phyloP scores from a whole-genome alignment of 2,329 filamentous ascomycete species.

The Ceratocystis eucalypticola region DNA sequence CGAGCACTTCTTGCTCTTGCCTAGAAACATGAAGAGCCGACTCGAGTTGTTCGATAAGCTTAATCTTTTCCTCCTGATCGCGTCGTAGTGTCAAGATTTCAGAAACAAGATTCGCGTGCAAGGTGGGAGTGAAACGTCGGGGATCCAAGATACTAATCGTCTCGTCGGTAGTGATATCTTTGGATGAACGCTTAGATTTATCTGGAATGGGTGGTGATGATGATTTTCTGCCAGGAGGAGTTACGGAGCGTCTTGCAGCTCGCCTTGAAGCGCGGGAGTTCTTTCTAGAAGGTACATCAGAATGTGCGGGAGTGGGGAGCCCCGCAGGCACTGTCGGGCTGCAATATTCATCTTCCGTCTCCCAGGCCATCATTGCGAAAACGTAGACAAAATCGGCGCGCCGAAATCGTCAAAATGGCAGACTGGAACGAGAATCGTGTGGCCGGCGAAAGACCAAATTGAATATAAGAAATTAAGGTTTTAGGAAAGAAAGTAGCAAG shows the following conservation, averaged over 20 bases:
- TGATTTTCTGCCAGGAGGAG: constrained; percentile 42
- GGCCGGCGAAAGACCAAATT: background rate
- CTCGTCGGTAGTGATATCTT: constrained; percentile 52
- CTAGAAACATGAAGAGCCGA: constrained; percentile 54
- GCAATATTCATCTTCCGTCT: constrained; percentile 49
- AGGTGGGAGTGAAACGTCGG: constrained; percentile 80
- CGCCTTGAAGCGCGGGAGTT: constrained; percentile 50
- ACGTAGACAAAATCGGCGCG: background rate
- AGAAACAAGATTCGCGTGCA: constrained; percentile 87
- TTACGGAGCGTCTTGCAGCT: constrained; percentile 50
- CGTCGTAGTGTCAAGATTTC: constrained; percentile 79
- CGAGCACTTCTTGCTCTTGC: constrained; percentile 60
- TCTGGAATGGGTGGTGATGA: constrained; percentile 42
- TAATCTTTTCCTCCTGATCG: constrained; percentile 81
- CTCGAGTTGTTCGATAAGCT: constrained; percentile 76
- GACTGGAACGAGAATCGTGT: background rate
- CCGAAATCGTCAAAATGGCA: background rate
- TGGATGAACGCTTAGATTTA: constrained; percentile 38
- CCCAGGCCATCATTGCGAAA: constrained; percentile 40
- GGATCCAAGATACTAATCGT: constrained; percentile 68
- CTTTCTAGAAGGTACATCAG: constrained; percentile 35
- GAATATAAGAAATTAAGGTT: background rate
- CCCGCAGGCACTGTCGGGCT: constrained; percentile 40
- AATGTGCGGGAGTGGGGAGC: constrained; percentile 46
- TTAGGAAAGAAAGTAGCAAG: background rate